Percentiles rank a stretch among this genome's conserved stretches.
These are phyloP conservation scores for Glycyrrhiza uralensis DNA, from an alignment of 306 rosid genomes.

Conservation along the genomic window DNA sequence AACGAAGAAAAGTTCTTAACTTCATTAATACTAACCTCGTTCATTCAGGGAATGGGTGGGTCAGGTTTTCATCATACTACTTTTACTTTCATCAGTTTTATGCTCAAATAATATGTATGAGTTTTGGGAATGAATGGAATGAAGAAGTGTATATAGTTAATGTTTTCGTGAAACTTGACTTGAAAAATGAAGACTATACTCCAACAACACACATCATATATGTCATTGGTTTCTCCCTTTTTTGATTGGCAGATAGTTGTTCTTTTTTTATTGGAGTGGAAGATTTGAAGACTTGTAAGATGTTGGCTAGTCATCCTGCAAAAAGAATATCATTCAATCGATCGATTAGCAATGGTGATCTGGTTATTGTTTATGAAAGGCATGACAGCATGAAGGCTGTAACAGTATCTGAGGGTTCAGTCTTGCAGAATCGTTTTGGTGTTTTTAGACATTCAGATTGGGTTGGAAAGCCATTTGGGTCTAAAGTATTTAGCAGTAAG, in stretches of 20 bases:
- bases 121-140: background rate
- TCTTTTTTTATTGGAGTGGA: background rate
- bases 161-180: background rate
- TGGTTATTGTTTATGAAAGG: slow-evolving; percentile 76
- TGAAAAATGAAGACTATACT: background rate
- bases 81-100: slow-evolving; percentile 1
- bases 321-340: slow-evolving; percentile 64
- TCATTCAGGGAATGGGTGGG: background rate
- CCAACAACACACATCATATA: too few species aligned
- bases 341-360: slow-evolving; percentile 53
- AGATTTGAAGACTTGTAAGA: slow-evolving; percentile 31
- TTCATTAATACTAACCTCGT: too few species aligned
- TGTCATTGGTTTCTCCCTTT: slow-evolving; percentile 5
- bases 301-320: slow-evolving; percentile 50
- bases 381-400: slow-evolving; percentile 78
- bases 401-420: slow-evolving; percentile 52
- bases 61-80: background rate
- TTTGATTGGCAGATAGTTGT: background rate
- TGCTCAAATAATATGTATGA: background rate
- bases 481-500: slow-evolving; percentile 73
- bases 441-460: slow-evolving; percentile 79
- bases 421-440: slow-evolving; percentile 80
- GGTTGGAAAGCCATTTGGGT: slow-evolving; percentile 89
- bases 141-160: background rate
- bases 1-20: background rate